Evolutionary conservation across 2,329 filamentous ascomycete species (phyloP).

Genomic region (Colletotrichum sp.): DNA sequence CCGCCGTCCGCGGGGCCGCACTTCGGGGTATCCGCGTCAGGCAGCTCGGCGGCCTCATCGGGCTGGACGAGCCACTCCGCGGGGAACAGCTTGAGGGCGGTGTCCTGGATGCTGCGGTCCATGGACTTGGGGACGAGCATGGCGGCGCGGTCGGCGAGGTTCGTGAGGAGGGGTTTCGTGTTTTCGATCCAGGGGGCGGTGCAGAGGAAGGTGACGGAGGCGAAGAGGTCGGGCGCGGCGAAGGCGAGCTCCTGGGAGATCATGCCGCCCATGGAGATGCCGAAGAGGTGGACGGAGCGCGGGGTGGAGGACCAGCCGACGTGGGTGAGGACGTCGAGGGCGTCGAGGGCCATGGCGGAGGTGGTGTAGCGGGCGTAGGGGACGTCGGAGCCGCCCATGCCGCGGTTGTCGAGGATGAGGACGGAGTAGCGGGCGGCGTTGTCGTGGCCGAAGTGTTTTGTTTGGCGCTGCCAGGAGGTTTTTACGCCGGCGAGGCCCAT

Average conservation of each 20-base stretch:
- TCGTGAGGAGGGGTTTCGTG: slow-evolving; percentile 66
- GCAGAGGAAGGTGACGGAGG: slow-evolving; percentile 63
- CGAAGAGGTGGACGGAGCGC: slow-evolving; percentile 69
- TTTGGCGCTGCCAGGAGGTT: slow-evolving; percentile 82
- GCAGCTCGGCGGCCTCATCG: slow-evolving; percentile 59
- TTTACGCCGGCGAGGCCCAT: slow-evolving; percentile 78
- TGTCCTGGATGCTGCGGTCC: slow-evolving; percentile 68
- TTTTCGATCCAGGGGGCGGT: slow-evolving; percentile 67
- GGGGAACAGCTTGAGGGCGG: slow-evolving; percentile 71
- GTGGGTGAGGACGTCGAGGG: slow-evolving; percentile 71
- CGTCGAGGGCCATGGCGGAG: slow-evolving; percentile 82
- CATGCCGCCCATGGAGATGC: slow-evolving; percentile 90
- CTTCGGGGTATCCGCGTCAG: slow-evolving; percentile 45
- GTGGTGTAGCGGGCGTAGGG: slow-evolving; percentile 81
- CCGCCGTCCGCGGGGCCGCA: slow-evolving; percentile 35
- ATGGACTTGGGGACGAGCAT: slow-evolving; percentile 74
- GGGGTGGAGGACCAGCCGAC: slow-evolving; percentile 65
- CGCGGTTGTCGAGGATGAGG: slow-evolving; percentile 83
- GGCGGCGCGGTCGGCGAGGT: slow-evolving; percentile 60
- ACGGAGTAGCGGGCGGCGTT: slow-evolving; percentile 71
- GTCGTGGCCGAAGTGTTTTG: slow-evolving; percentile 79
- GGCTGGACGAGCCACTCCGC: slow-evolving; percentile 64
- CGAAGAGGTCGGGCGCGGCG: slow-evolving; percentile 56
- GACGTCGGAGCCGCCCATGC: slow-evolving; percentile 81
- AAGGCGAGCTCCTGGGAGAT: slow-evolving; percentile 81